Percentiles rank a stretch among this genome's conserved stretches.
Evolutionary conservation across 345 rosid genomes (phyloP).

Genomic region (Limnanthes douglasii): DNA sequence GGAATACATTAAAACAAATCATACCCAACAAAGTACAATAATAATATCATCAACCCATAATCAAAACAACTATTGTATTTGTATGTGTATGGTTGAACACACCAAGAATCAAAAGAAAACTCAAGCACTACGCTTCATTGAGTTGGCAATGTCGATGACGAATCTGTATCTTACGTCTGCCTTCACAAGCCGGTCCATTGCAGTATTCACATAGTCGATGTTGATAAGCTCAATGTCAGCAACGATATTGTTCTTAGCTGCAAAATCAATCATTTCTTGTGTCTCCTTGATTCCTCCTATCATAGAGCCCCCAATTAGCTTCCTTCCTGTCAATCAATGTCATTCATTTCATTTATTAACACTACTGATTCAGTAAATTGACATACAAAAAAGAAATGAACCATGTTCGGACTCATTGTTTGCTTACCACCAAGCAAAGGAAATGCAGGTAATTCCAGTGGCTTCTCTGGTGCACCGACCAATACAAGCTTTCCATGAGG

Average conservation of each 20-base stretch:
- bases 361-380: background rate
- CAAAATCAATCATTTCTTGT: slow-evolving; percentile 48
- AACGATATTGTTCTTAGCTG: slow-evolving; percentile 26
- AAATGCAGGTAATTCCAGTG: slow-evolving; percentile 29
- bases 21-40: no score
- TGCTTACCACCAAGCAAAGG: slow-evolving; percentile 24
- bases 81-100: no score
- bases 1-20: no score
- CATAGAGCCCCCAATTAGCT: slow-evolving; percentile 22
- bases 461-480: slow-evolving; percentile 35
- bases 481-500: slow-evolving; percentile 19
- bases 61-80: no score
- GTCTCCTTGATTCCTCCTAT: slow-evolving; percentile 52
- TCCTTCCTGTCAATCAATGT: slow-evolving; percentile 19
- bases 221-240: slow-evolving; percentile 44
- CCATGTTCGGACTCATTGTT: no score
- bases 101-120: no score
- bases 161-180: slow-evolving; percentile 41
- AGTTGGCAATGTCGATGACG: slow-evolving; percentile 37
- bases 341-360: background rate
- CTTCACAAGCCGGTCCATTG: slow-evolving; percentile 30
- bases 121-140: slow-evolving; percentile 17
- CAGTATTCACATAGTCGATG: slow-evolving; percentile 41
- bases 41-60: no score
- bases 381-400: no score